Percentiles rank a stretch among this genome's conserved stretches.
These are phyloP conservation scores for Mimosa bimucronata DNA, from an alignment of 306 rosid genomes.

Conservation along the genomic window DNA sequence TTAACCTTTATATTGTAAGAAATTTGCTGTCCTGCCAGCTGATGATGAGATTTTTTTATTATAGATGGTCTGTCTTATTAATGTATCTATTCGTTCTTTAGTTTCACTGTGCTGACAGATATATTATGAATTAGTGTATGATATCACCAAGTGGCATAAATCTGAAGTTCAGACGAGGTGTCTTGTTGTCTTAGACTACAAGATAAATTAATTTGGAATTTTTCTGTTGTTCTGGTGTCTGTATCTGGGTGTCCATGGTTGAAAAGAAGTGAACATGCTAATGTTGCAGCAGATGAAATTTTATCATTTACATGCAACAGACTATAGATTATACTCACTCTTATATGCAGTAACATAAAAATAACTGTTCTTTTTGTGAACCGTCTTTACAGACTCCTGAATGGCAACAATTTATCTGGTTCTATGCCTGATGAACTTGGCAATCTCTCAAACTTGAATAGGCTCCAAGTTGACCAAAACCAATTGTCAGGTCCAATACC, in stretches of 20 bases:
- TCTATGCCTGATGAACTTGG: conserved; percentile 68
- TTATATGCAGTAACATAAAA: conserved; percentile 1
- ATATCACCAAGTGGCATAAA: neutral
- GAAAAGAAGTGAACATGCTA: neutral
- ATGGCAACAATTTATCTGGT: conserved; percentile 62
- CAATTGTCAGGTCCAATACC: conserved; percentile 61
- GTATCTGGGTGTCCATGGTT: neutral
- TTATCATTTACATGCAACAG: conserved; percentile 4
- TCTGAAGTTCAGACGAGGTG: conserved; percentile 10
- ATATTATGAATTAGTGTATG: conserved; percentile 16
- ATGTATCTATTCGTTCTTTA: conserved; percentile 4
- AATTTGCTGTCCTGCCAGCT: conserved; percentile 25
- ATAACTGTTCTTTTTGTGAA: conserved; percentile 18
- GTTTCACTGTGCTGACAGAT: conserved; percentile 22
- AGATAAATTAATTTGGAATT: conserved; percentile 4
- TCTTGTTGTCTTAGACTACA: conserved; percentile 15
- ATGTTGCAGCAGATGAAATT: conserved; percentile 19
- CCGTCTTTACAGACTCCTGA: conserved; percentile 54
- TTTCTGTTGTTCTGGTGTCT: conserved; percentile 24
- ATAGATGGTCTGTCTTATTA: conserved; percentile 13
- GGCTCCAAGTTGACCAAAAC: conserved; percentile 60
- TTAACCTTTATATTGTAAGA: conserved; percentile 29
- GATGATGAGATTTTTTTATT: conserved; percentile 18
- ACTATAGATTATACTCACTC: neutral
- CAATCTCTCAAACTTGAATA: conserved; percentile 48